A percentile compares a stretch with the other conserved stretches of the same genome.
These are phyloP conservation scores for Chernovozyma aurita DNA, from an alignment of 1,139 yeast genomes.

Conservation along the genomic window DNA sequence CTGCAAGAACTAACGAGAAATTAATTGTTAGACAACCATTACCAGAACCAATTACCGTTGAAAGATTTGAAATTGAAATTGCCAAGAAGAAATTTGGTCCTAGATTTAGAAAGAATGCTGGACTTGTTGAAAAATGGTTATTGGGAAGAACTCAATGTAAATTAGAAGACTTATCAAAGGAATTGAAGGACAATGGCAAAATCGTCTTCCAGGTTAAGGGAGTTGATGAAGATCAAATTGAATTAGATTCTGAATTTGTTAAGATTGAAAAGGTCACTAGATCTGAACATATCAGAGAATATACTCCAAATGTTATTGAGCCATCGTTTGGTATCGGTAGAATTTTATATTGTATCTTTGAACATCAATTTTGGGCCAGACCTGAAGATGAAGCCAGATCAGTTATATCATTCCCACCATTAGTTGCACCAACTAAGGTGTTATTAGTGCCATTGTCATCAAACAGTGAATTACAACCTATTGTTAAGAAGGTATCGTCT, in stretches of 20 bases:
- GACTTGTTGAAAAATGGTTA: conserved; percentile 82
- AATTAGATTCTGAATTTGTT: conserved; percentile 68
- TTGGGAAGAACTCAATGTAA: conserved; percentile 77
- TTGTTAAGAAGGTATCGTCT: conserved; percentile 64
- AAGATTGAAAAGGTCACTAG: conserved; percentile 73
- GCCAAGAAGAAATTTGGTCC: conserved; percentile 98
- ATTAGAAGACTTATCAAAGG: conserved; percentile 70
- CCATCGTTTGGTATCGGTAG: conserved; percentile 99
- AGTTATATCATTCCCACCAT: conserved; percentile 89
- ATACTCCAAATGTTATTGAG: conserved; percentile 95
- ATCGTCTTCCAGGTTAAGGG: conserved; percentile 61
- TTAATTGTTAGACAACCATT: conserved; percentile 89
- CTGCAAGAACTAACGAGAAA: conserved; percentile 93
- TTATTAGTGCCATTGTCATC: conserved; percentile 90
- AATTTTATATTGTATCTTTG: conserved; percentile 87
- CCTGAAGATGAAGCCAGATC: conserved; percentile 89
- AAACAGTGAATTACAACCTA: conserved; percentile 75
- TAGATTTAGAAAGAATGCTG: conserved; percentile 93
- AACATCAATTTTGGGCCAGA: conserved; percentile 94
- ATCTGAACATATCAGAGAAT: conserved; percentile 91
- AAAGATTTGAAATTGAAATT: conserved; percentile 76
- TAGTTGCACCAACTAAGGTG: conserved; percentile 97
- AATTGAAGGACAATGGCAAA: conserved; percentile 60
- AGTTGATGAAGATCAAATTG: conserved; percentile 53
- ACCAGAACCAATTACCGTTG: conserved; percentile 78